Evolutionary conservation across 306 rosid genomes (phyloP).

Genomic region (Begonia masoniana): DNA sequence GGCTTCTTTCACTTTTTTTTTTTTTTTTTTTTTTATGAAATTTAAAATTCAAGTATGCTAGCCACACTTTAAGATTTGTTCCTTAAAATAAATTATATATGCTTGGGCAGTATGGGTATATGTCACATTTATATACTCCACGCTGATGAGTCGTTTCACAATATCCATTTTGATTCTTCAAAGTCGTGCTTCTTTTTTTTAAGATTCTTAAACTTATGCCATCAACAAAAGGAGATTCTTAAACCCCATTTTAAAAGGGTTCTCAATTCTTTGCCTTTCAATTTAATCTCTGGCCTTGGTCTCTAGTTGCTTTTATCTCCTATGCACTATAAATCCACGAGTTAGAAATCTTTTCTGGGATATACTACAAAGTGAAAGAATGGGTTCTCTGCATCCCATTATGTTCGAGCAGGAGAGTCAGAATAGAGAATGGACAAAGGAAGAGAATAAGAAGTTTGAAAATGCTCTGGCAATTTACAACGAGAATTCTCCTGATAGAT

Average conservation of each 20-base stretch:
- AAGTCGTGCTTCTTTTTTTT: not conserved
- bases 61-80: not conserved
- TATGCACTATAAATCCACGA: not conserved
- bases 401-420: not conserved
- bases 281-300: too few relatives aligned
- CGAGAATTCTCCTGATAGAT: constrained; percentile 55
- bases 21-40: not conserved
- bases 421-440: constrained; percentile 1
- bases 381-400: not conserved
- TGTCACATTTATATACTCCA: too few relatives aligned
- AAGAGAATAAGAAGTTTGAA: constrained; percentile 28
- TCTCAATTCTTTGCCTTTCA: not conserved
- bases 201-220: not conserved
- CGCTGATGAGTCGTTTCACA: not conserved
- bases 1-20: not conserved
- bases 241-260: not conserved
- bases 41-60: not conserved
- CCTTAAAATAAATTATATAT: not conserved
- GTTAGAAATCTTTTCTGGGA: not conserved
- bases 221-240: not conserved
- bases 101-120: not conserved
- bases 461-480: constrained; percentile 61
- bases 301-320: too few relatives aligned
- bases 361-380: not conserved
- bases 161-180: not conserved